Conservation (phyloP, 2,329 filamentous ascomycete species). For the Colletotrichum plurivorum region DNA sequence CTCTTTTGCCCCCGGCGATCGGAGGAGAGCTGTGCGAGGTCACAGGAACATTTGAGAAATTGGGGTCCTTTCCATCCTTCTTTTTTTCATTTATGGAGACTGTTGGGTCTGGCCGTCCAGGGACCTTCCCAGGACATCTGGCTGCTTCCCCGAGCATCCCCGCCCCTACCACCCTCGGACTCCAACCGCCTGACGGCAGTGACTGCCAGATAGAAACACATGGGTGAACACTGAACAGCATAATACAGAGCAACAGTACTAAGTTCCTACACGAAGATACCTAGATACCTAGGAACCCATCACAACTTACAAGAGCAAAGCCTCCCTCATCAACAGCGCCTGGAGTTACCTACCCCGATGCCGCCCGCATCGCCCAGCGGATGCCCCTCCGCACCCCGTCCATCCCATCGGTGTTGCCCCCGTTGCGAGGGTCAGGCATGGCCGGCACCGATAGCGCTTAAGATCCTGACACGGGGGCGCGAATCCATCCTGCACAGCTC, state of each 20-base stretch:
- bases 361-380: conserved; percentile 18
- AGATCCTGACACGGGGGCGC: conserved; percentile 14
- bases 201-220: not conserved
- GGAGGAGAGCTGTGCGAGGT: conserved; percentile 3
- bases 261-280: too few species aligned
- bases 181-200: not conserved
- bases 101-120: conserved; percentile 16
- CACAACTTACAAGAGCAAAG: too few species aligned
- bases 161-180: not conserved
- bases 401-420: conserved; percentile 32
- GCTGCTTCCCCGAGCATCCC: conserved; percentile 28
- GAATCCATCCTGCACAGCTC: conserved; percentile 8
- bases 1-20: not conserved
- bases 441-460: conserved; percentile 21
- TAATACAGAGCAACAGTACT: too few species aligned
- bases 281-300: too few species aligned
- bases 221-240: too few species aligned
- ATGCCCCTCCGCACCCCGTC: conserved; percentile 25
- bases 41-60: too few species aligned
- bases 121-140: conserved; percentile 21
- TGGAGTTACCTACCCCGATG: not conserved
- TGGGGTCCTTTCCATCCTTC: too few species aligned
- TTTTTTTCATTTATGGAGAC: not conserved
- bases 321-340: too few species aligned
- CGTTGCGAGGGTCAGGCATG: conserved; percentile 22